phyloP scores from a whole-genome alignment of 2,329 filamentous ascomycete species.

The Chaetomiaceae sp. region DNA sequence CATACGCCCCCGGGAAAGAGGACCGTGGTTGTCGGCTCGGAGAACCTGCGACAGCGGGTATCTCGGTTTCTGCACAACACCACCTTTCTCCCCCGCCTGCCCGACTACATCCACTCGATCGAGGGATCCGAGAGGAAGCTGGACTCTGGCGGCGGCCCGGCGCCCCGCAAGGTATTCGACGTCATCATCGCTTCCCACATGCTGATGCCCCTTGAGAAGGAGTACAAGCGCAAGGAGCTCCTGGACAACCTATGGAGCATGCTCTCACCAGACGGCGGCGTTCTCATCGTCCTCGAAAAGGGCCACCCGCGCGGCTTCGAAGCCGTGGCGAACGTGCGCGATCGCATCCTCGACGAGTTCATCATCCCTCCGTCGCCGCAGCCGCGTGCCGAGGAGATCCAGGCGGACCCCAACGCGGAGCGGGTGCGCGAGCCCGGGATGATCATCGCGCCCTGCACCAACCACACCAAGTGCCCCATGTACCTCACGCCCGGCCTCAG shows the following conservation, averaged over 20 bases:
- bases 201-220: slow-evolving; percentile 70
- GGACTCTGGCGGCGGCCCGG: slow-evolving; percentile 48
- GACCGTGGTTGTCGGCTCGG: slow-evolving; percentile 74
- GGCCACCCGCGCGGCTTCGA: slow-evolving; percentile 90
- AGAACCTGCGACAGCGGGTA: slow-evolving; percentile 68
- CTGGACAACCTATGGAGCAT: slow-evolving; percentile 88
- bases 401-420: slow-evolving; percentile 39
- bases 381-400: slow-evolving; percentile 36
- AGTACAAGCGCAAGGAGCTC: slow-evolving; percentile 70
- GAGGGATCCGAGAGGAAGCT: slow-evolving; percentile 55
- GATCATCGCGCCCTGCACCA: slow-evolving; percentile 77
- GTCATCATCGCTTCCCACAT: slow-evolving; percentile 85
- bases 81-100: slow-evolving; percentile 86
- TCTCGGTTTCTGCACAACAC: slow-evolving; percentile 80
- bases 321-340: slow-evolving; percentile 77
- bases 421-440: slow-evolving; percentile 55
- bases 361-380: slow-evolving; percentile 57
- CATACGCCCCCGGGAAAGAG: slow-evolving; percentile 62
- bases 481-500: slow-evolving; percentile 67
- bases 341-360: slow-evolving; percentile 71
- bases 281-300: slow-evolving; percentile 86
- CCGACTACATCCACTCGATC: slow-evolving; percentile 70
- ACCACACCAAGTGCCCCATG: slow-evolving; percentile 85
- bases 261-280: slow-evolving; percentile 75
- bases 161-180: slow-evolving; percentile 75